Evolutionary conservation across 1,284 basidiomycete genomes (phyloP).

Genomic region (Abortiporus biennis): DNA sequence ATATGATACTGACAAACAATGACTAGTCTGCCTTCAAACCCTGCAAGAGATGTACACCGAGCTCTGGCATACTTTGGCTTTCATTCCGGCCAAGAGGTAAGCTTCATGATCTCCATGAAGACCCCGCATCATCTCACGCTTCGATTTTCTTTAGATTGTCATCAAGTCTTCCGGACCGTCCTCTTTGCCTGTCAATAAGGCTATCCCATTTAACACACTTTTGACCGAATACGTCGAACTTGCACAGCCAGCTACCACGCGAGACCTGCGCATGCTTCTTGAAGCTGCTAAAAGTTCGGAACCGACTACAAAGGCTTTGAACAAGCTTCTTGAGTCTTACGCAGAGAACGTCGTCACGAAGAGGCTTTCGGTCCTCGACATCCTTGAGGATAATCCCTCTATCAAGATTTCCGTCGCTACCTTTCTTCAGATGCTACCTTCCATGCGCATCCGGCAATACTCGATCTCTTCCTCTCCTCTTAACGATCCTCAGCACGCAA

Average conservation of each 20-base stretch:
- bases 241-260: conserved; percentile 36
- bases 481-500: conserved; percentile 34
- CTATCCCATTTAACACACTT: conserved; percentile 30
- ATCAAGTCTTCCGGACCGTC: conserved; percentile 33
- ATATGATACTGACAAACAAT: too few species aligned
- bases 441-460: conserved; percentile 46
- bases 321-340: conserved; percentile 26
- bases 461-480: conserved; percentile 49
- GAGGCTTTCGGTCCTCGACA: conserved; percentile 38
- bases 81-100: conserved; percentile 37
- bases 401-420: conserved; percentile 32
- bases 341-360: conserved; percentile 29
- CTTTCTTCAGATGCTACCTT: conserved; percentile 38
- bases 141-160: conserved; percentile 24
- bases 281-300: conserved; percentile 13
- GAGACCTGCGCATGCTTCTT: conserved; percentile 27
- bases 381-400: conserved; percentile 35
- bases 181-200: conserved; percentile 33
- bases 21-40: conserved; percentile 36
- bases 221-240: conserved; percentile 44
- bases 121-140: background rate
- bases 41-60: conserved; percentile 31
- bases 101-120: background rate
- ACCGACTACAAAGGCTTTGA: conserved; percentile 15
- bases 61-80: conserved; percentile 35